Evolutionary conservation across 2,329 filamentous ascomycete genomes (phyloP), one percentile per base, ranked within the genome.

Genomic region (Penicillium sp.): DNA sequence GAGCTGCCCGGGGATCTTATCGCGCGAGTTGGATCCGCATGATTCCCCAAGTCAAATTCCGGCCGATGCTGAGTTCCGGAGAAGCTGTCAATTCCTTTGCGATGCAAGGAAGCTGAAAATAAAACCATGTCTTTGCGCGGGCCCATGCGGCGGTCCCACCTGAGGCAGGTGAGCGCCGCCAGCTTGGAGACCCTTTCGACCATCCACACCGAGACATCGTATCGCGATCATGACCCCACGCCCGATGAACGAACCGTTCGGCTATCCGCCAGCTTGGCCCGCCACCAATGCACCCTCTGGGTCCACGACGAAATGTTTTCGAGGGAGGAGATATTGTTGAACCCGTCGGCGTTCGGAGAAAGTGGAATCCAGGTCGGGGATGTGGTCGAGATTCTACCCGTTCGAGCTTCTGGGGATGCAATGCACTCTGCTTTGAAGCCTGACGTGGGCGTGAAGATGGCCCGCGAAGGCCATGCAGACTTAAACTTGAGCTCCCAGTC

Each of bases 291-390:
- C 65, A 79, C 78, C 3, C 71, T 85, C 14, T 84, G 82, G 80
- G 80, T 83, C 8, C 82, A 85, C 64, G 90, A 93, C 71, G 90
- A 96, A 63, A 86, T 84, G 43, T 89, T 92, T 67, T 87, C 88
- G 9, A 84, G 83, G 56, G 90, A 96, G 67, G 90, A 93, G 65
- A 87, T 95, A 45, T 80, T 95, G 22, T 82, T 96, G 68, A 95
- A 93, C 70, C 81, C 88, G 56, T 87, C 90, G 55, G 81, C 87
- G 16, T 85, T 93, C 57, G 84, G 85, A 52, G 82, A 84, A 62
- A 79, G 82, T 45, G 82, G 84, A 46, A 80, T 91, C 60, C 82
- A 83, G 55, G 79, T 85, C 0, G 90, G 89, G 26, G 84, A 84
- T 60, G 78, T 96, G 54, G 86, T 95, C 75, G 88, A 91, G 65